A percentile compares a stretch with the other conserved stretches of the same genome.
These are phyloP conservation scores for Dryas drummondii DNA, from an alignment of 306 rosid genomes.

Conservation along the genomic window DNA sequence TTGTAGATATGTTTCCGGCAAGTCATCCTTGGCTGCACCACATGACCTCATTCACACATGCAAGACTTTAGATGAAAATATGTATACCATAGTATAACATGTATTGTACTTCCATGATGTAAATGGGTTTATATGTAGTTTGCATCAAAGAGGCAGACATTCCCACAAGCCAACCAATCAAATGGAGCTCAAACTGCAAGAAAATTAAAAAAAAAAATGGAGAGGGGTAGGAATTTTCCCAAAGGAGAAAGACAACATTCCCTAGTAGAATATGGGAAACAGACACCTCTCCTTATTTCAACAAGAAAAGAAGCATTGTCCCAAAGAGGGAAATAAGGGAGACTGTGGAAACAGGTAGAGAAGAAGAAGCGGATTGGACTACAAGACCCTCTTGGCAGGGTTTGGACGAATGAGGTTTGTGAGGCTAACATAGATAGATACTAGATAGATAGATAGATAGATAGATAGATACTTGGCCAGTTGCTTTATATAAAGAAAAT, in stretches of 20 bases:
- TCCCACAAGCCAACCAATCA: conserved; percentile 43
- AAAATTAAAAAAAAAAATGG: conserved; percentile 1
- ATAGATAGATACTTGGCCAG: neutral
- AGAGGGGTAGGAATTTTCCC: conserved; percentile 32
- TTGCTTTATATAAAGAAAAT: neutral
- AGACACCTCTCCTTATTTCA: conserved; percentile 15
- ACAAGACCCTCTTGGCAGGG: conserved; percentile 41
- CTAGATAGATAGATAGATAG: neutral
- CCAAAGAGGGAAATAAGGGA: conserved; percentile 19
- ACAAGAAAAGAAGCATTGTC: conserved; percentile 24
- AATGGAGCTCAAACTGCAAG: conserved; percentile 21
- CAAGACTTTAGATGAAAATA: conserved; percentile 61
- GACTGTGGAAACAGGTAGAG: conserved; percentile 32
- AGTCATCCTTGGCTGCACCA: conserved; percentile 99
- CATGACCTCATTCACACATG: conserved; percentile 85
- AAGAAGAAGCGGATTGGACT: conserved; percentile 58
- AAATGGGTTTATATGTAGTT: no score
- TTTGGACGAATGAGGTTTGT: conserved; percentile 43
- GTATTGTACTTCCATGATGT: no score
- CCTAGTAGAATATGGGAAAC: conserved; percentile 31
- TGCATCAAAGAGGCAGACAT: conserved; percentile 19
- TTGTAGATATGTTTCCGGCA: conserved; percentile 51
- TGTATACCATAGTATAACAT: neutral
- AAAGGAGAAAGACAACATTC: conserved; percentile 47
- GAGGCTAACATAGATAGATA: conserved; percentile 23